A percentile compares a stretch with the other conserved stretches of the same genome.
These are phyloP conservation scores for Phaffomyces opuntiae DNA, from an alignment of 805 yeast genomes.

Conservation along the genomic window DNA sequence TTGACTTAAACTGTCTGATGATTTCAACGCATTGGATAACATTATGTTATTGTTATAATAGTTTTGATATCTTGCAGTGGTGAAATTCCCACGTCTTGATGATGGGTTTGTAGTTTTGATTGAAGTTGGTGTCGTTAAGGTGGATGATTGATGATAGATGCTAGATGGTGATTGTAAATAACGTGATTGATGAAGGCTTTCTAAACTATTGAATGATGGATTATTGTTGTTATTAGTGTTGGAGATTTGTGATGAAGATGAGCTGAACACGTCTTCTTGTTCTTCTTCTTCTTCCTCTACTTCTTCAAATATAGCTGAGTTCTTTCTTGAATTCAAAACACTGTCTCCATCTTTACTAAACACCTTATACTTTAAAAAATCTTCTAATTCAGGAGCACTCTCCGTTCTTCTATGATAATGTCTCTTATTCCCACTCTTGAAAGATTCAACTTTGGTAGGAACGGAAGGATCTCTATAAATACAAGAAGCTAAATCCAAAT, in stretches of 20 bases:
- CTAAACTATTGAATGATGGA: conserved; percentile 16
- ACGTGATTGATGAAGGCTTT: conserved; percentile 6
- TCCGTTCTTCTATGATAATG: conserved; percentile 44
- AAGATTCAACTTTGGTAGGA: conserved; percentile 1
- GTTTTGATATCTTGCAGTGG: conserved; percentile 43
- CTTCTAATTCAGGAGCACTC: conserved; percentile 47
- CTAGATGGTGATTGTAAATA: conserved; percentile 4
- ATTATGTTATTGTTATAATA: conserved; percentile 39
- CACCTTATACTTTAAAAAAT: conserved; percentile 20
- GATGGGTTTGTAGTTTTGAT: conserved; percentile 9
- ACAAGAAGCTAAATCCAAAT: conserved; percentile 46
- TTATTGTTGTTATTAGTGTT: conserved; percentile 9
- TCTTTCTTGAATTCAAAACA: conserved; percentile 13
- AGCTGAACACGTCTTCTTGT: conserved; percentile 6
- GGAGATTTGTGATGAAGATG: conserved; percentile 11
- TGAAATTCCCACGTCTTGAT: conserved; percentile 27
- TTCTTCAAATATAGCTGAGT: conserved; percentile 27
- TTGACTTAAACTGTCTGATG: conserved; percentile 26
- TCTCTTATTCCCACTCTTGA: conserved; percentile 19
- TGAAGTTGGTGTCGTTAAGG: conserved; percentile 29
- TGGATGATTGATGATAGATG: conserved; percentile 16
- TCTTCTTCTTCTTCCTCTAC: conserved; percentile 23
- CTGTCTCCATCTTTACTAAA: conserved; percentile 1
- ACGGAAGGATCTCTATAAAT: conserved; percentile 25
- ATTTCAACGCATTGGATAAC: conserved; percentile 38